Percentiles rank a stretch among this genome's conserved stretches.
Conservation (phyloP, 106 monocot genomes). For the Alisma plantagoaquatica region DNA sequence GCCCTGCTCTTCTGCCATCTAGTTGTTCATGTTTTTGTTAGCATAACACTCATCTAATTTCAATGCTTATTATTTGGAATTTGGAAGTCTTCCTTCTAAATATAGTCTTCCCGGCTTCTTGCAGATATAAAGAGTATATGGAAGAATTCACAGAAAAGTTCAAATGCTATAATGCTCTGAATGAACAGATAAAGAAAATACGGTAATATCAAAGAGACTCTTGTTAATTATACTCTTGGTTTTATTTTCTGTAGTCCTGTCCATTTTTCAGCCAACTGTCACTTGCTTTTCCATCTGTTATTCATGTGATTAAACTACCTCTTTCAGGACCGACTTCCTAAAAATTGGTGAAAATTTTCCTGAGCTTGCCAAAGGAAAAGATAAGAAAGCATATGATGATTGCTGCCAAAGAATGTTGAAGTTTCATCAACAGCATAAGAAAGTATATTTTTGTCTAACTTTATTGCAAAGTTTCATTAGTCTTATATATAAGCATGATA, state of each 20-base stretch:
- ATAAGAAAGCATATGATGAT: constrained; percentile 36
- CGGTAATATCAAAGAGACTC: constrained; percentile 23
- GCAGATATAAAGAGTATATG: constrained; percentile 76
- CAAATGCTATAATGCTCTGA: constrained; percentile 50
- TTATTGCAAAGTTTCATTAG: no score
- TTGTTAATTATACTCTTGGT: no score
- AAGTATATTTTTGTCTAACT: constrained; percentile 33
- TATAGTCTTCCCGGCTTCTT: not conserved
- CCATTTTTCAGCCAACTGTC: no score
- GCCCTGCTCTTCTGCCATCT: no score
- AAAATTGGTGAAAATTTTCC: constrained; percentile 54
- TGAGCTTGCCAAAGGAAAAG: constrained; percentile 44
- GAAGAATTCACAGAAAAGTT: constrained; percentile 85
- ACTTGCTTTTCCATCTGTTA: no score
- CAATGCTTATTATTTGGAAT: no score
- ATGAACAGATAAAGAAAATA: constrained; percentile 60
- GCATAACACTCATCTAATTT: no score
- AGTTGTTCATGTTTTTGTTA: no score
- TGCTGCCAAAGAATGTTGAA: constrained; percentile 37
- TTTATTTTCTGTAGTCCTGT: no score
- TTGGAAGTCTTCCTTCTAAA: no score
- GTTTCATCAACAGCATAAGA: constrained; percentile 47
- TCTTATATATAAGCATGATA: no score
- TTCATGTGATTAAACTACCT: no score
- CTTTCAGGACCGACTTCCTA: constrained; percentile 65